Evolutionary conservation across 371 early-diverging fungal species (phyloP).

Genomic region (Choanephora cucurbitarum): DNA sequence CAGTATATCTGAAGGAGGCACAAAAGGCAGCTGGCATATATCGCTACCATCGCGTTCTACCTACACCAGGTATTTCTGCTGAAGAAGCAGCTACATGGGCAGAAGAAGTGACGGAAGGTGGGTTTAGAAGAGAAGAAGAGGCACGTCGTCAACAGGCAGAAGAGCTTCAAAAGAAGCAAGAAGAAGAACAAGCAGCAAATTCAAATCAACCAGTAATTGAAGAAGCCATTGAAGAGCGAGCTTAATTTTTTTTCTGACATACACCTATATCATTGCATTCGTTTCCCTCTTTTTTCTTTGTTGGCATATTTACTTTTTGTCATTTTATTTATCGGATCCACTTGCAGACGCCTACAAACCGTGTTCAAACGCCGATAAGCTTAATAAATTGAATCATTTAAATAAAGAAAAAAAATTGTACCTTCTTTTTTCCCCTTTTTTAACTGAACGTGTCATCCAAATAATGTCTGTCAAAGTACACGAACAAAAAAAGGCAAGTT

Average conservation of each 20-base stretch:
- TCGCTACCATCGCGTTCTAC: conserved; percentile 33
- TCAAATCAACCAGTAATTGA: no score
- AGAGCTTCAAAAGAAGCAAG: not conserved
- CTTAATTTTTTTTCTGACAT: no score
- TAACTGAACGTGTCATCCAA: not conserved
- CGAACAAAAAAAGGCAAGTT: conserved; percentile 13
- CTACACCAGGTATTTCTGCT: conserved; percentile 24
- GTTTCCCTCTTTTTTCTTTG: not conserved
- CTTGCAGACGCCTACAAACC: conserved; percentile 8
- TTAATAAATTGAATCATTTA: conserved; percentile 1
- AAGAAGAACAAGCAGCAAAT: conserved; percentile 2
- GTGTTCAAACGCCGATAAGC: no score
- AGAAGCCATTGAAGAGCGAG: no score
- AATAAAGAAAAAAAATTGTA: conserved; percentile 3
- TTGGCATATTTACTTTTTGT: not conserved
- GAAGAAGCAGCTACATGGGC: conserved; percentile 24
- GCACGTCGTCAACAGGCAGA: conserved; percentile 4
- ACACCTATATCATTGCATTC: not conserved
- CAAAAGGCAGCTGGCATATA: conserved; percentile 16
- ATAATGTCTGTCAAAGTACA: conserved; percentile 10
- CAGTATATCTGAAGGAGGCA: conserved; percentile 16
- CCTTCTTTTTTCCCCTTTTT: not conserved
- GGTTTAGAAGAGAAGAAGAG: not conserved
- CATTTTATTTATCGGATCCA: conserved; percentile 7
- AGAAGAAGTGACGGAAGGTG: conserved; percentile 5